Percentiles rank a stretch among this genome's conserved stretches.
Evolutionary conservation across 2,329 filamentous ascomycete species (phyloP).

Genomic region (Chalaropsis thielavioides): DNA sequence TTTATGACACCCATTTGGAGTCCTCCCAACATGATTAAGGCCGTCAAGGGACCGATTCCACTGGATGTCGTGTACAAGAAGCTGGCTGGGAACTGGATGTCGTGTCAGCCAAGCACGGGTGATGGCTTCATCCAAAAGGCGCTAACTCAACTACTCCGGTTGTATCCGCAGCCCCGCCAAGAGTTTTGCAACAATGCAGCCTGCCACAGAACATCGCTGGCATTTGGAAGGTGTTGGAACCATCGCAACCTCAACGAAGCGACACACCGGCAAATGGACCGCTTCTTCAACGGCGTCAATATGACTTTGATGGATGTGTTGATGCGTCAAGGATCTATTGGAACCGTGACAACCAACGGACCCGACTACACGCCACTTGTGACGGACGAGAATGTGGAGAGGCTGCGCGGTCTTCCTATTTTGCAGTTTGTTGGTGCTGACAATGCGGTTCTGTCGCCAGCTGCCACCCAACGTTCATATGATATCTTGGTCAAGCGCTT

Average conservation of each 20-base stretch:
- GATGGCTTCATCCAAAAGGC: constrained; percentile 35
- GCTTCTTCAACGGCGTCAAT: constrained; percentile 48
- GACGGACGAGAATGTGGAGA: constrained; percentile 34
- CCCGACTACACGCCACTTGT: constrained; percentile 35
- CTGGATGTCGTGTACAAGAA: constrained; percentile 36
- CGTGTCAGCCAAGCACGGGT: constrained; percentile 33
- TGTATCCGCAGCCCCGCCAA: constrained; percentile 38
- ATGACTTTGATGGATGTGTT: constrained; percentile 43
- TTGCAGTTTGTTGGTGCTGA: constrained; percentile 41
- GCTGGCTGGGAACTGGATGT: constrained; percentile 41
- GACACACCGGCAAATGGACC: constrained; percentile 46
- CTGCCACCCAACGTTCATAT: constrained; percentile 39
- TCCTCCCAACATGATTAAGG: constrained; percentile 42
- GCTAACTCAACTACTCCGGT: constrained; percentile 42
- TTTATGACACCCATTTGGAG: constrained; percentile 50
- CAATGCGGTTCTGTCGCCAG: constrained; percentile 41
- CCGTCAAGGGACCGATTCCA: constrained; percentile 32
- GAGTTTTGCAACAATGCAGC: constrained; percentile 48
- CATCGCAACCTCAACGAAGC: constrained; percentile 51
- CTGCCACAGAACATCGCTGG: constrained; percentile 45
- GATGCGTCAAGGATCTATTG: constrained; percentile 39
- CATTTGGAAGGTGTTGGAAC: constrained; percentile 49
- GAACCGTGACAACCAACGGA: constrained; percentile 38
- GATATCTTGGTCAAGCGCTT: constrained; percentile 39
- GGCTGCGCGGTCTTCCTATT: constrained; percentile 39